Evolutionary conservation across 108 stramenopile genomes (phyloP), one percentile per base, ranked within the genome.

Genomic region (Nannochloropsis oceanica): DNA sequence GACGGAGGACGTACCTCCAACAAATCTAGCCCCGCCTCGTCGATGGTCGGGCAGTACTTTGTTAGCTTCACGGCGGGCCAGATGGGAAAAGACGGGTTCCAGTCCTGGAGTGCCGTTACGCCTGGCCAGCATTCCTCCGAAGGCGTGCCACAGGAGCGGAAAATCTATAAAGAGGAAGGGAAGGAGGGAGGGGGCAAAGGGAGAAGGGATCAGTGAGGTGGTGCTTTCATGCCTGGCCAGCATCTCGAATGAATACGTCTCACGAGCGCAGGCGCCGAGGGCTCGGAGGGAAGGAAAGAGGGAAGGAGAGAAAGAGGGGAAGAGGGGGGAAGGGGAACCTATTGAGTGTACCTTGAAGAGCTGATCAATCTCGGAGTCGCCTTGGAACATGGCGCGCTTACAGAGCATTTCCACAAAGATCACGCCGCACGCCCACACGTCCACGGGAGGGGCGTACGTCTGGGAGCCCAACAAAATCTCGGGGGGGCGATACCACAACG

Each of bases 341-440:
- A 50, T 18, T 50, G 50, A 44, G 84, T 85, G 85, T 25, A 89
- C 84, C 86, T 95, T 95, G 92, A 93, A 97, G 42, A 99, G 89
- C 87, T 99, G 95, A 89, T 99, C 98, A 91, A 98, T 97, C 89
- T 99, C 98, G 7, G 95, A 96, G 87, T 97, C 97, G 0, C 98
- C 98, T 1, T 96, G 96, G 92, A 99, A 97, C 13, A 98, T 93
- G 43, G 98, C 96, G 0, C 95, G 93, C 89, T 96, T 96, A 25
- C 94, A 95, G 42, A 94, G 95, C 97, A 98, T 96, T 89, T 99
- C 98, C 13, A 94, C 97, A 85, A 99, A 95, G 90, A 99, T 96
- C 59, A 95, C 94, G 20, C 97, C 98, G 80, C 97, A 91, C 44
- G 95, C 94, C 97, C 97, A 99, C 13, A 96, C 90, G 87, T 99